A percentile compares a stretch with the other conserved stretches of the same genome.
Conservation (phyloP, 345 rosid genomes). For the Eucalyptus marginata region DNA sequence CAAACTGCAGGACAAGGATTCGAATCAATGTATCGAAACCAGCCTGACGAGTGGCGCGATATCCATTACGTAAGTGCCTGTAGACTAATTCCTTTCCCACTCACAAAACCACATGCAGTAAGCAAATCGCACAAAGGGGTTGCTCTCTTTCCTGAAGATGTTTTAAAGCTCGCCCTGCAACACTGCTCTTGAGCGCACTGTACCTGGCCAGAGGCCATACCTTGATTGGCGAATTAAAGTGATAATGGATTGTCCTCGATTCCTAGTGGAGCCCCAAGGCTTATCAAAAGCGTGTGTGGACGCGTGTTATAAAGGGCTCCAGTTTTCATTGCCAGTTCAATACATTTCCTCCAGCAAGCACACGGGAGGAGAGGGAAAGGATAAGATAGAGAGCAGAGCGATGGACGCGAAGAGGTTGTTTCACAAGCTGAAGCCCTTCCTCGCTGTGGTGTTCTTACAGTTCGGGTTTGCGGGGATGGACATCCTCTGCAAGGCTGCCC, state of each 20-base stretch:
- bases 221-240: neutral
- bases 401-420: neutral
- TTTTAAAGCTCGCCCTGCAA: neutral
- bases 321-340: neutral
- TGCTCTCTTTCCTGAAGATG: neutral
- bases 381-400: neutral
- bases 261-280: neutral
- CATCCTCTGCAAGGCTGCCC: conserved; percentile 60
- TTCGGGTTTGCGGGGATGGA: conserved; percentile 88
- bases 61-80: neutral
- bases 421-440: conserved; percentile 46
- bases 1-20: neutral
- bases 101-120: neutral
- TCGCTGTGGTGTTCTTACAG: conserved; percentile 64
- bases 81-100: neutral
- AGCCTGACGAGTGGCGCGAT: neutral
- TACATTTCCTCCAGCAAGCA: neutral
- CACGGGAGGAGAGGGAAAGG: neutral
- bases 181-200: neutral
- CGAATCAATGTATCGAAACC: neutral
- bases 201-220: neutral
- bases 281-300: neutral
- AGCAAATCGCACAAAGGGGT: neutral
- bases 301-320: neutral
- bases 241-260: neutral